Evolutionary conservation across 2,329 filamentous ascomycete genomes (phyloP).

Genomic region (Aureobasidium sp.): DNA sequence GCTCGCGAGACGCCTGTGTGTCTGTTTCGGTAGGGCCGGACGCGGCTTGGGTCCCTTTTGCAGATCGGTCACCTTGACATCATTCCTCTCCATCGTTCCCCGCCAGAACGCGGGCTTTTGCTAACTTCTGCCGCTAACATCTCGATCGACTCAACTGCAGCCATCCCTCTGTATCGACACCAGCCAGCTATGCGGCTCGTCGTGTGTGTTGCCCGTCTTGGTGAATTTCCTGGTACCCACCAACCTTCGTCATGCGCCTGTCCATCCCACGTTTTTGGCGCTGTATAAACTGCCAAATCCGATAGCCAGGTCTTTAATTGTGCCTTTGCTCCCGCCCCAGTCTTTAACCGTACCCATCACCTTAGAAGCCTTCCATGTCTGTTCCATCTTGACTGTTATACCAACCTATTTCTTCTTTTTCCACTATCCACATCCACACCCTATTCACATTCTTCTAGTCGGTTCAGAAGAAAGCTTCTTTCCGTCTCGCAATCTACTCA

Average conservation of each 20-base stretch:
- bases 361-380: conserved; percentile 1
- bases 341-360: conserved; percentile 3
- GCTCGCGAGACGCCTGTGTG: neutral
- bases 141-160: conserved; percentile 6
- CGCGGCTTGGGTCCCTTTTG: neutral
- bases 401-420: conserved; percentile 2
- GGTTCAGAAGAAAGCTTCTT: conserved; percentile 4
- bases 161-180: conserved; percentile 4
- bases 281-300: conserved; percentile 10
- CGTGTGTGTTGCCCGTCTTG: conserved; percentile 9
- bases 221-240: conserved; percentile 1
- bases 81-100: conserved; percentile 5
- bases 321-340: conserved; percentile 1
- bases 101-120: neutral
- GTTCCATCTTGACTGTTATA: conserved; percentile 1
- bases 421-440: neutral
- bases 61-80: conserved; percentile 10
- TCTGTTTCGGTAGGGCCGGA: conserved; percentile 4
- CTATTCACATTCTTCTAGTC: neutral
- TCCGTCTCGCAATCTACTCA: neutral
- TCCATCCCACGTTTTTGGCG: conserved; percentile 12
- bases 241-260: conserved; percentile 11
- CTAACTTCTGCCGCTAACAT: conserved; percentile 8
- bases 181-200: conserved; percentile 9
- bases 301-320: conserved; percentile 10